Percentiles rank a stretch among this genome's conserved stretches.
phyloP scores from a whole-genome alignment of 106 monocot genomes.

The Dendrobium chrysotoxum region DNA sequence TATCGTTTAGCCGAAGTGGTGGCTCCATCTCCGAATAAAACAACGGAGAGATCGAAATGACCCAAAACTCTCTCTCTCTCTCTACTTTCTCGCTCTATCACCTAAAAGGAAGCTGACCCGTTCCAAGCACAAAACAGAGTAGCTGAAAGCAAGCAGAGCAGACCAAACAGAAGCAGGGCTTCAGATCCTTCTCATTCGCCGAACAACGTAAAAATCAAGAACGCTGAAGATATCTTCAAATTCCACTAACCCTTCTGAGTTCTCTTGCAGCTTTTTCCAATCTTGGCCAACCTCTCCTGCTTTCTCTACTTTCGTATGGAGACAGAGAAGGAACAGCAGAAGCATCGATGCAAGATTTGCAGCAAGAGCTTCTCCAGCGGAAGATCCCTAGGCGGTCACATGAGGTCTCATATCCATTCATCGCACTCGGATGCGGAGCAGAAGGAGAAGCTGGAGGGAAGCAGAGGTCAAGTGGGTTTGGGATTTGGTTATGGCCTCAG shows the following conservation, averaged over 20 bases:
- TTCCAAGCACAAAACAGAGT: slow-evolving; percentile 1
- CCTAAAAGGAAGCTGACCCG: background rate
- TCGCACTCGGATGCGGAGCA: background rate
- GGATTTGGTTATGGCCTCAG: slow-evolving; percentile 29
- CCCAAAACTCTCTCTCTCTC: background rate
- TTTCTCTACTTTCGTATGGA: slow-evolving; percentile 9
- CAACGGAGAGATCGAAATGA: background rate
- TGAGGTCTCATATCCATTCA: slow-evolving; percentile 34
- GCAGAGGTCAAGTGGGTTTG: background rate
- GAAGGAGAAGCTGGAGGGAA: background rate
- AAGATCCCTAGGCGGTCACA: slow-evolving; percentile 42
- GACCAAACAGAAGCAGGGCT: background rate
- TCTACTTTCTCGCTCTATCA: background rate
- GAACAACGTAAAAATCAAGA: background rate
- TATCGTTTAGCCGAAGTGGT: too few species aligned
- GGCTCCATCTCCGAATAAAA: background rate
- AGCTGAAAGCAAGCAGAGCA: background rate
- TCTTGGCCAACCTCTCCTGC: background rate
- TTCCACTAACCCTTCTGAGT: background rate
- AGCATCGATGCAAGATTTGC: slow-evolving; percentile 36
- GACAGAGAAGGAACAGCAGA: background rate
- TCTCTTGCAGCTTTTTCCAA: background rate
- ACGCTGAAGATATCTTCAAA: slow-evolving; percentile 6
- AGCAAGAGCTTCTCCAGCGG: slow-evolving; percentile 29
- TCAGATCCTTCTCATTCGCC: background rate